Conservation (phyloP, 352 stramenopile species). For the Phytophthora citrophthora region DNA sequence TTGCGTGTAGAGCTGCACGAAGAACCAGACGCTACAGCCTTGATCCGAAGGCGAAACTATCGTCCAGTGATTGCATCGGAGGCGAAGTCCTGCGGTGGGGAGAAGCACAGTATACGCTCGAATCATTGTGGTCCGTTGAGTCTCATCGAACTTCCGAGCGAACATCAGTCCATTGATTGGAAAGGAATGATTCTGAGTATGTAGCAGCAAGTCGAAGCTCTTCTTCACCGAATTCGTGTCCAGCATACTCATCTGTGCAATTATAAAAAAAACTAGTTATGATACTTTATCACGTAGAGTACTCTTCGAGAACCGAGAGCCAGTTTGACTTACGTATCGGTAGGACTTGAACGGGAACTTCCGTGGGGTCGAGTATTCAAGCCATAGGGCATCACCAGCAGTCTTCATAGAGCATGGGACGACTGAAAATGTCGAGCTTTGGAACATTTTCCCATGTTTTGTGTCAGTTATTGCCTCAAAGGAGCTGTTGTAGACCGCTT, state of each 20-base stretch:
- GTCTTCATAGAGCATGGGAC: conserved; percentile 15
- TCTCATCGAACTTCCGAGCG: conserved; percentile 6
- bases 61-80: conserved; percentile 23
- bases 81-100: conserved; percentile 9
- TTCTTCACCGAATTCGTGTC: conserved; percentile 13
- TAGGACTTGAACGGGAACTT: conserved; percentile 18
- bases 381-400: conserved; percentile 13
- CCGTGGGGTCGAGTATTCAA: conserved; percentile 9
- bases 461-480: conserved; percentile 9
- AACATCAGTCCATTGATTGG: conserved; percentile 20
- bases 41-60: not conserved
- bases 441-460: conserved; percentile 20
- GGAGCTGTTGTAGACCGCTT: conserved; percentile 2
- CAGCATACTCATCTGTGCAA: conserved; percentile 2
- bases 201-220: conserved; percentile 24
- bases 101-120: conserved; percentile 13
- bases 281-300: no score
- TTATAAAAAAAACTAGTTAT: no score
- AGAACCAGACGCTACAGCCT: conserved; percentile 9
- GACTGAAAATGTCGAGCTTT: conserved; percentile 6
- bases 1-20: conserved; percentile 9
- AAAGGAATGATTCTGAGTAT: not conserved
- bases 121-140: conserved; percentile 3
- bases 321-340: conserved; percentile 6
- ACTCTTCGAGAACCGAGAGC: not conserved